Evolutionary conservation across 306 rosid genomes (phyloP), one percentile per base, ranked within the genome.

Genomic region (Prunus campanulata): DNA sequence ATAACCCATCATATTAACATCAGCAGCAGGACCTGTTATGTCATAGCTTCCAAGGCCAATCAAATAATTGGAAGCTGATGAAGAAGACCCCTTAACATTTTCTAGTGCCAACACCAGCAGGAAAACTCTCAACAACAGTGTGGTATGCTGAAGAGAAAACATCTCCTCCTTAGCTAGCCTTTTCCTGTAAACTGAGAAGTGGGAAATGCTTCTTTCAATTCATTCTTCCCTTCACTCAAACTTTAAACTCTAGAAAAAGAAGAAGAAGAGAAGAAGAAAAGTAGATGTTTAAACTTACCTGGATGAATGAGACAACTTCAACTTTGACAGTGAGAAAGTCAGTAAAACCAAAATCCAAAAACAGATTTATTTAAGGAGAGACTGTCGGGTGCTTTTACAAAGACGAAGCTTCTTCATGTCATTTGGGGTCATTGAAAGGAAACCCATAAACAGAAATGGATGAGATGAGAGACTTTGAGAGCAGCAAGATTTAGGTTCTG

Each of bases 1-100:
- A 77, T 90, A 88, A 39, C 96, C 93, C 91, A 88, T 87, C 96
- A 90, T 83, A 63, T 90, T 90, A 49, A 85, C 96, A 79, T 90
- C 92, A 78, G 96, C 92, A 11, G 96, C 92, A 62, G 96, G 96
- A 5, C 96, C 96, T 54, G 96, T 90, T 10, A 90, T 86, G 66
- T 88, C 96, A 82, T 85, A 85, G 85, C 96, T 88, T 71, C 92
- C 92, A 49, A 90, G 81, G 55, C 96, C 96, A 81, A 88, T 72
- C 88, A 85, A 75, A 76, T 88, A 90, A 8, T 75, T 72, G 27
- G 96, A 83, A 76, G 72, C 71, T 2, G 86, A 60, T 11, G 96
- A 83, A 20, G 51, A 24, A 39, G 54, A 12, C 65, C 59, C 80
- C 49, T 66, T 22, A 25, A 19, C 30, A n/a, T 19, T 51, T 3